Evolutionary conservation across 768 basidiomycete species (phyloP), one percentile per base, ranked within the genome.

Genomic region (Pholiota microspora): DNA sequence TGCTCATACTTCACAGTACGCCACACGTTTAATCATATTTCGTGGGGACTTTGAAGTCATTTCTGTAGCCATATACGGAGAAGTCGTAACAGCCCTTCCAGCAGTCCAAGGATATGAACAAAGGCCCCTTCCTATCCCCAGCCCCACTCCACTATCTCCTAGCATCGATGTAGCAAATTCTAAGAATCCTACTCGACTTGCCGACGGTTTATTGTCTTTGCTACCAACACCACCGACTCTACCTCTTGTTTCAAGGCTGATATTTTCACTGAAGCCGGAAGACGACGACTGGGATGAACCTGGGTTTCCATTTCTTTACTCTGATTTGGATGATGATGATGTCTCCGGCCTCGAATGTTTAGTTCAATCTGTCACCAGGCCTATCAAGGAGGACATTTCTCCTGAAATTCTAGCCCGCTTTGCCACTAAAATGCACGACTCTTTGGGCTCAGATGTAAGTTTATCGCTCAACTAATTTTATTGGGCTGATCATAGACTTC

Each of bases 211-310:
- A 9, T 76, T 92, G 21, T 62, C 74, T 4, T 69, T 88, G 24
- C 81, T 88, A 15, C 82, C 85, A 8, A 74, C 83, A 38, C 71
- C 85, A 0, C 86, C 88, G 1, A 75, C 84, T 1, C 76, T 92
- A 4, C 72, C 81, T 5, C 78, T 89, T 12, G 77, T 88, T 46
- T 77, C 88, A 34, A 79, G 86, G 24, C 73, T 92, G 21, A 86
- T 91, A 80, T 87, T 91, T 61, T 90, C 88, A 64, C 72, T 92
- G 45, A 92, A 92, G 63, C 88, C 88, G 0, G 73, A 81, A 9
- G 80, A 83, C 56, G 85, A 90, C n/a, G 89, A 92, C 53, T 92
- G 88, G 88, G 88, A 89, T 55, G 70, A 81, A 24, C 82, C 82
- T 1, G 82, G 83, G 9, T 92, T 91, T 61, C 89, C 90, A 0